These are phyloP conservation scores for Metarhizium anisopliae DNA, from an alignment of 2,329 filamentous ascomycete species.

Conservation along the genomic window DNA sequence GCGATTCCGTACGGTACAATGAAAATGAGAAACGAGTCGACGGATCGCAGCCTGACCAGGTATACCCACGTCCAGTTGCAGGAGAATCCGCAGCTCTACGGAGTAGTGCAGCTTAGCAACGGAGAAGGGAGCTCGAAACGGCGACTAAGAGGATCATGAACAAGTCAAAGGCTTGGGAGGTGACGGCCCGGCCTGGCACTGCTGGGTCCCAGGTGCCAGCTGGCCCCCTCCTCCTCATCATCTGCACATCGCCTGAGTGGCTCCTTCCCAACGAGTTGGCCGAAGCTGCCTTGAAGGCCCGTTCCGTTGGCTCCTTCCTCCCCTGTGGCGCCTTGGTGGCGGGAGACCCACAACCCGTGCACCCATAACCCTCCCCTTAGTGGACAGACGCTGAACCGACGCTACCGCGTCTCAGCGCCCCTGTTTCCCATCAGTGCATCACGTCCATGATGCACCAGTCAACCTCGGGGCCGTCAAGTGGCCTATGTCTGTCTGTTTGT, in stretches of 20 bases:
- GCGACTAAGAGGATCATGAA: neutral
- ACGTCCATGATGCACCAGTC: neutral
- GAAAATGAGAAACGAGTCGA: neutral
- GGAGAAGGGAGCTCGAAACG: neutral
- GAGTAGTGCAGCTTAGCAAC: neutral
- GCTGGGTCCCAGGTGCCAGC: neutral
- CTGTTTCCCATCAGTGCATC: neutral
- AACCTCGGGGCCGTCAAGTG: no score
- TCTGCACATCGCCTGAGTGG: neutral
- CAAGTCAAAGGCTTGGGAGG: neutral
- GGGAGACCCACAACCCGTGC: constrained; percentile 5
- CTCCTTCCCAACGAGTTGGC: neutral
- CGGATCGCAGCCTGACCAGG: neutral
- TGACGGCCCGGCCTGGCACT: neutral
- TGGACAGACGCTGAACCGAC: neutral
- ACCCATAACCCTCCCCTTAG: neutral
- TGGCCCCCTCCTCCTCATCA: neutral
- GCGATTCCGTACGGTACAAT: neutral
- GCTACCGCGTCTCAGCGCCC: neutral
- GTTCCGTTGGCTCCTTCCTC: neutral
- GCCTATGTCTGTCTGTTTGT: neutral
- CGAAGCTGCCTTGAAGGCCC: neutral
- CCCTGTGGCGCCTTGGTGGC: neutral
- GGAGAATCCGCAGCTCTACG: neutral
- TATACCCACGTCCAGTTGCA: neutral